A percentile compares a stretch with the other conserved stretches of the same genome.
These are phyloP conservation scores for Neonectria coccinea DNA, from an alignment of 2,329 filamentous ascomycete species.

Conservation along the genomic window DNA sequence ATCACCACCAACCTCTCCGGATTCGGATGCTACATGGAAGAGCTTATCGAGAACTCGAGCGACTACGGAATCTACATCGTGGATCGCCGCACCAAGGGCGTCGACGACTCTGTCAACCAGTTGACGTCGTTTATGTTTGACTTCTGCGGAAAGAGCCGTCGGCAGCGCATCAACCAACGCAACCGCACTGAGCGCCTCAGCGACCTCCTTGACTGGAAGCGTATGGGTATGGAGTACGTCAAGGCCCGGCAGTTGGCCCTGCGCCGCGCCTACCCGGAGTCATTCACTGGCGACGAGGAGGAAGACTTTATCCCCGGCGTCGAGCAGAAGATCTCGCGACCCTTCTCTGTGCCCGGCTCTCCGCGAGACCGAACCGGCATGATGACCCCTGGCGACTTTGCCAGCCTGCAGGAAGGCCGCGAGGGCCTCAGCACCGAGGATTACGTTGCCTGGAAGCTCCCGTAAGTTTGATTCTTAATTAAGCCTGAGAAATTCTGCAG, in stretches of 20 bases:
- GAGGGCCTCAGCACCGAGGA: constrained; percentile 96
- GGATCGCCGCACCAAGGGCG: constrained; percentile 91
- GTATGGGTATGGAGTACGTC: constrained; percentile 99
- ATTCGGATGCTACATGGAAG: constrained; percentile 99
- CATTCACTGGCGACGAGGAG: constrained; percentile 83
- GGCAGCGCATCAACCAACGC: constrained; percentile 98
- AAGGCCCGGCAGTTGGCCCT: constrained; percentile 95
- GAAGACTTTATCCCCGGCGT: constrained; percentile 92
- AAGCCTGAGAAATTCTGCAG: background rate
- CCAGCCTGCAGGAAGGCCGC: constrained; percentile 91
- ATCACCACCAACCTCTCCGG: constrained; percentile 98
- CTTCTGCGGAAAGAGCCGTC: constrained; percentile 90
- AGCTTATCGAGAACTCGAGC: constrained; percentile 95
- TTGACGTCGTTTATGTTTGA: constrained; percentile 90
- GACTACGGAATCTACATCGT: constrained; percentile 99
- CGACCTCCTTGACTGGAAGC: constrained; percentile 97
- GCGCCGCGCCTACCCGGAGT: constrained; percentile 88
- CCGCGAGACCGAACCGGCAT: constrained; percentile 91
- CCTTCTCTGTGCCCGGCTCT: constrained; percentile 93
- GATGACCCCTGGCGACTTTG: constrained; percentile 99
- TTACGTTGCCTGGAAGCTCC: constrained; percentile 97
- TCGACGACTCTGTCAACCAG: constrained; percentile 98
- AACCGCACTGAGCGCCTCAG: constrained; percentile 96
- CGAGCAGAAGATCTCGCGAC: constrained; percentile 94
- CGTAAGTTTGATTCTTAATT: constrained; percentile 72